Evolutionary conservation across 305 asterid species (phyloP), one percentile per base, ranked within the genome.

Genomic region (Solanum hybrid): DNA sequence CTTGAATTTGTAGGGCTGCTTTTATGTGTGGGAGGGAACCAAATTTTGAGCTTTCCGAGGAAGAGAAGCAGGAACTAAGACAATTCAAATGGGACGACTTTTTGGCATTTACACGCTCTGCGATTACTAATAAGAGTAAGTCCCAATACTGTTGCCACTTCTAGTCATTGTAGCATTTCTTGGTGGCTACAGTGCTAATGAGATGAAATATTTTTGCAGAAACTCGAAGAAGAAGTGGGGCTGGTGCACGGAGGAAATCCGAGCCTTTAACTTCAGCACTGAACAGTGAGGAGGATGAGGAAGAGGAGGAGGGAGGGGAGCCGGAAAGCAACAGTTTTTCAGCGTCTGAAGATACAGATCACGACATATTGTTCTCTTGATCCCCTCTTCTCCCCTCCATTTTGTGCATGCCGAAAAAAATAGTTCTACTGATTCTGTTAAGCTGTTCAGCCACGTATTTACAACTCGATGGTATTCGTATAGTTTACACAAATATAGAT

Each of bases 21-120:
- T 97, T 97, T 92, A 95, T 95, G 98, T 96, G 99, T 42, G 98
- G 99, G 69, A 93, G 99, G 90, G 99, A 95, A 93, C 99, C 99
- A 10, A 97, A 97, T 91, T 96, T 95, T 51, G 98, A 95, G 87
- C 95, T 97, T 66, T 88, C 96, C 1, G 98, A 95, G 91, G 98
- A 94, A 85, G 99, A 97, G 90, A 96, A 96, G 90, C 92, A 92
- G 88, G 98, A 97, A 92, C 96, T 97, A 5, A 89, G 94, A 88
- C 94, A 95, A 86, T 94, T 92, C 86, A 93, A 92, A 0, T 97
- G 99, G 99, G 98, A 96, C 7, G 98, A 97, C 8, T 97, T 97
- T 91, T 92, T 97, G 86, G 94, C 95, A 22, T 69, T 95, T 24
- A 96, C 99, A 38, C 99, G 99, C 38, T 92, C 96, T 2, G 97